Percentiles rank a stretch among this genome's conserved stretches.
Conservation (phyloP, 225 moss, liverwort and hornwort genomes). For the Thuidium tamariscinum region DNA sequence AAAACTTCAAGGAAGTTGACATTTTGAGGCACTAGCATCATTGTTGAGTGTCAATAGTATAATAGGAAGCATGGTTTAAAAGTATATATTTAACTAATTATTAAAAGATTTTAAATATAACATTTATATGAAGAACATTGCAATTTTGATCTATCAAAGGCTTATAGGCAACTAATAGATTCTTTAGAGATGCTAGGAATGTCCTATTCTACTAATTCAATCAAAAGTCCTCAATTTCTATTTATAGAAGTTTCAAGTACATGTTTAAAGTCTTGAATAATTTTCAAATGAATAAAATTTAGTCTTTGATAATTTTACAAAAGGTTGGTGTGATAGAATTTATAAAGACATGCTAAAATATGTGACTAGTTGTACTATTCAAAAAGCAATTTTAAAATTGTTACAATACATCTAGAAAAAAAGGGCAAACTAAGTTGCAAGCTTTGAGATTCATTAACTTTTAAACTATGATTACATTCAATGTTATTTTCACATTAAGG, state of each 20-base stretch:
- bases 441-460: no score
- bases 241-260: neutral
- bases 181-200: neutral
- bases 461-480: no score
- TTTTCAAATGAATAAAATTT: no score
- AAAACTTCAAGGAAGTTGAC: neutral
- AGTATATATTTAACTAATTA: neutral
- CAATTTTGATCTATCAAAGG: neutral
- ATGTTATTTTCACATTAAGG: no score
- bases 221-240: neutral
- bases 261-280: neutral
- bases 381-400: no score
- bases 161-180: neutral
- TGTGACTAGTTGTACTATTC: no score
- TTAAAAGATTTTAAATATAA: neutral
- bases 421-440: no score
- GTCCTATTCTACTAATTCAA: neutral
- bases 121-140: neutral
- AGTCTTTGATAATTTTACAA: no score
- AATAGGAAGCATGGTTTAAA: neutral
- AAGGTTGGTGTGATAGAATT: fast-evolving
- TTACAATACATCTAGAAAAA: no score
- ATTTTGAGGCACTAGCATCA: neutral
- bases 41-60: neutral
- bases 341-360: no score